Evolutionary conservation across 225 moss, liverwort and hornwort genomes (phyloP).

Genomic region (Neckera pumila): DNA sequence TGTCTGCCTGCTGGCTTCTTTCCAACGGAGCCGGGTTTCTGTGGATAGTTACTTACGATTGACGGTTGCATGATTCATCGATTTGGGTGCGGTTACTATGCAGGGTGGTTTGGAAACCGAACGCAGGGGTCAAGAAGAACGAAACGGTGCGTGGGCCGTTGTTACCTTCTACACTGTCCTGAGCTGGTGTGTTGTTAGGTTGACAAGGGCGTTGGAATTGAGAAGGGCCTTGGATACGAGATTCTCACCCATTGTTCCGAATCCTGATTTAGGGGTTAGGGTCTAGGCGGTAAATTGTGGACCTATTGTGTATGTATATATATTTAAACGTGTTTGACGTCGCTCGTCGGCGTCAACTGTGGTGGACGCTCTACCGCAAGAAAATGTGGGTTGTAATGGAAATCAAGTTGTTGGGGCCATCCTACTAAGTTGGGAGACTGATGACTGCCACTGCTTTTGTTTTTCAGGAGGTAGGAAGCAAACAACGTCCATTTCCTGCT

Average conservation of each 20-base stretch:
- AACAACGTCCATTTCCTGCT: constrained; percentile 48
- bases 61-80: background rate
- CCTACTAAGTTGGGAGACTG: background rate
- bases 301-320: background rate
- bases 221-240: background rate
- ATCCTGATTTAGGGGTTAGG: background rate
- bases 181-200: background rate
- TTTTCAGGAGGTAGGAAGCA: constrained; percentile 55
- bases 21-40: background rate
- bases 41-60: background rate
- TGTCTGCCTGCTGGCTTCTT: background rate
- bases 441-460: background rate
- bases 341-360: background rate
- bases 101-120: constrained; percentile 53
- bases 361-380: background rate
- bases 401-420: background rate
- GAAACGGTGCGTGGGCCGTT: constrained; percentile 23
- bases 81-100: background rate
- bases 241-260: background rate
- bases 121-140: constrained; percentile 53
- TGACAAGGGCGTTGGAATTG: background rate
- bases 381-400: background rate
- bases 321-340: background rate
- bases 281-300: background rate
- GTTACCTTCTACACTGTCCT: background rate